Evolutionary conservation across 148 eudicot genomes (phyloP).

Genomic region (Persicaria tinctoria): DNA sequence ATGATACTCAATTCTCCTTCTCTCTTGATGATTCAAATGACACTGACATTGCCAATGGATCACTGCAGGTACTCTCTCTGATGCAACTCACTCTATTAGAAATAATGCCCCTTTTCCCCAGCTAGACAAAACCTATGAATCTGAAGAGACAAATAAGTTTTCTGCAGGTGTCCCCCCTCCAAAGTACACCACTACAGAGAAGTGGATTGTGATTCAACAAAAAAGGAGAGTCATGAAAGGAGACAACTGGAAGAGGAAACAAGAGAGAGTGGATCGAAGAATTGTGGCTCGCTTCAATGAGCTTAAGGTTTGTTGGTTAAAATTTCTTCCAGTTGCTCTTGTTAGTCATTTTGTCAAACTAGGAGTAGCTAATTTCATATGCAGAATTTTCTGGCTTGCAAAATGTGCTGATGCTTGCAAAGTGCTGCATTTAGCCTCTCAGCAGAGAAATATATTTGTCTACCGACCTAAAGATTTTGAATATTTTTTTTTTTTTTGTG

Average conservation of each 20-base stretch:
- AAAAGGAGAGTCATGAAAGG: conserved; percentile 47
- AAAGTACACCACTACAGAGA: conserved; percentile 61
- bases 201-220: conserved; percentile 69
- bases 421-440: background rate
- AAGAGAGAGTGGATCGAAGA: conserved; percentile 59
- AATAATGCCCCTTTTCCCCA: conserved; percentile 23
- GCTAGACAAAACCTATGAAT: conserved; percentile 23
- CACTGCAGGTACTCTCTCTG: conserved; percentile 23
- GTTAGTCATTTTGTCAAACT: background rate
- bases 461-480: background rate
- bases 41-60: conserved; percentile 21
- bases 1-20: background rate
- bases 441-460: background rate
- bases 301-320: conserved; percentile 52
- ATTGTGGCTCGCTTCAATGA: conserved; percentile 50
- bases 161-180: conserved; percentile 37
- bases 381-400: background rate
- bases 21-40: conserved; percentile 24
- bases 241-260: conserved; percentile 53
- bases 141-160: conserved; percentile 40
- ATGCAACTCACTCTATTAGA: conserved; percentile 20
- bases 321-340: background rate
- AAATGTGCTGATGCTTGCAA: background rate
- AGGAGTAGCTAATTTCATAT: background rate
- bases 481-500: no score